These are phyloP conservation scores for Carpinus fangiana DNA, from an alignment of 306 rosid species.

Conservation along the genomic window DNA sequence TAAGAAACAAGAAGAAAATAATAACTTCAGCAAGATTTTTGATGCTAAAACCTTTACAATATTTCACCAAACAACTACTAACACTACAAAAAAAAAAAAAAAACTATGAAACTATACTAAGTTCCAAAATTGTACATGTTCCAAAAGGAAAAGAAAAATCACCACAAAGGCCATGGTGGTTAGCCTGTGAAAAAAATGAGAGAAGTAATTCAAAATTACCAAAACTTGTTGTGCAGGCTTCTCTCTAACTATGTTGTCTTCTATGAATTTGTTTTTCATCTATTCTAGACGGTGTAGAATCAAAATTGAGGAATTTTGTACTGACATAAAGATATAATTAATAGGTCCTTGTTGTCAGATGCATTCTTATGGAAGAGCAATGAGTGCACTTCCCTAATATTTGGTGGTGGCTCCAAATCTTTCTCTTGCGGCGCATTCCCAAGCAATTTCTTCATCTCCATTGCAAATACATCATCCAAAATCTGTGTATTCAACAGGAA, in stretches of 20 bases:
- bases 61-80: neutral
- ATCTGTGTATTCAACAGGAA: conserved; percentile 20
- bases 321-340: neutral
- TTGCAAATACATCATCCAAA: conserved; percentile 36
- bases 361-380: conserved; percentile 22
- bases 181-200: neutral
- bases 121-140: neutral
- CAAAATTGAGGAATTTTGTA: neutral
- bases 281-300: neutral
- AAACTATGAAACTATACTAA: neutral
- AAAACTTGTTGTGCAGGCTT: too few species aligned
- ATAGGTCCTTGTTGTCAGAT: neutral
- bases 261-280: neutral
- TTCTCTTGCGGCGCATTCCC: conserved; percentile 24
- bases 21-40: neutral
- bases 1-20: neutral
- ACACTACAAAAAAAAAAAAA: too few species aligned
- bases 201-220: neutral
- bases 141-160: neutral
- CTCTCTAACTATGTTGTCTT: neutral
- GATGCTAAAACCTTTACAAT: neutral
- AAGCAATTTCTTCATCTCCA: conserved; percentile 34
- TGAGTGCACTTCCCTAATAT: conserved; percentile 30
- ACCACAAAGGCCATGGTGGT: neutral
- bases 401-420: conserved; percentile 30